Evolutionary conservation across 345 rosid genomes (phyloP).

Genomic region (Isatis tinctoria): DNA sequence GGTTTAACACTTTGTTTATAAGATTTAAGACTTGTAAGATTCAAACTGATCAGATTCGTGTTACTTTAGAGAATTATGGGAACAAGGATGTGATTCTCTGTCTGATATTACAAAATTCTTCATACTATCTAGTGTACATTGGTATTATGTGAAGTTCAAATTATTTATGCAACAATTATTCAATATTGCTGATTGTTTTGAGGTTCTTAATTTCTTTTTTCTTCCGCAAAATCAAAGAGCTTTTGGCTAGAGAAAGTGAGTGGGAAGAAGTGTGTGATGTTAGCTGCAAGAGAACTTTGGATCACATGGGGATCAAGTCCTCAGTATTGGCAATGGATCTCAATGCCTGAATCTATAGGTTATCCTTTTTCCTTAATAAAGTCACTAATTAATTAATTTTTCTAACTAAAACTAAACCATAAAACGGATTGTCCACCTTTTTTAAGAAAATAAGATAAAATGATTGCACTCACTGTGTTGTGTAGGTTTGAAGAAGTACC

Average conservation of each 20-base stretch:
- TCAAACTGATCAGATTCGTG: neutral
- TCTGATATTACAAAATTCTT: neutral
- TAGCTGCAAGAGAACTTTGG: slow-evolving; percentile 37
- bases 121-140: neutral
- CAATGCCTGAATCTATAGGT: slow-evolving; percentile 39
- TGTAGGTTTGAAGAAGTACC: slow-evolving; percentile 9
- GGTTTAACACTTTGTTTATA: neutral
- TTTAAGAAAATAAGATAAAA: neutral
- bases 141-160: neutral
- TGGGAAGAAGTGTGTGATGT: slow-evolving; percentile 36
- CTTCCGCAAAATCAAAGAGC: slow-evolving; percentile 25
- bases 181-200: neutral
- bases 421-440: neutral
- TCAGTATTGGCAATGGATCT: slow-evolving; percentile 45
- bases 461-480: neutral
- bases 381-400: too few species aligned
- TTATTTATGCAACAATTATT: neutral
- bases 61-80: neutral
- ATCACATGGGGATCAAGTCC: slow-evolving; percentile 55
- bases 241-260: slow-evolving; percentile 41
- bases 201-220: neutral
- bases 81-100: neutral
- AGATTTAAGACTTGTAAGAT: too few species aligned
- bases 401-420: neutral
- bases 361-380: neutral